A percentile compares a stretch with the other conserved stretches of the same genome.
phyloP scores from a whole-genome alignment of 768 basidiomycete genomes.

The Kwoniella bestiolae region DNA sequence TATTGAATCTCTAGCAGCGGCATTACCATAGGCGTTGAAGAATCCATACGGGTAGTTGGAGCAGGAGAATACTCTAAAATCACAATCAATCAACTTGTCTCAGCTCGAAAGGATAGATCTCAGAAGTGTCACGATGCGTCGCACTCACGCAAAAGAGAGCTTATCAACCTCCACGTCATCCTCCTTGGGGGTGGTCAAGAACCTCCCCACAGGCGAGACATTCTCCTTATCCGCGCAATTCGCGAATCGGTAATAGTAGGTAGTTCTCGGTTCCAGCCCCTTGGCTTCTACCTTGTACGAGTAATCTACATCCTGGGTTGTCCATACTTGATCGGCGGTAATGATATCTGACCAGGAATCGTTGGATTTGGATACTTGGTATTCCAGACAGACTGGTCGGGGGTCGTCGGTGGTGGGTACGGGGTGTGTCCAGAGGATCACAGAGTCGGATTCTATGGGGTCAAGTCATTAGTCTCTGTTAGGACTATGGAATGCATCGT shows the following conservation, averaged over 20 bases:
- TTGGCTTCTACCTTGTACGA: slow-evolving; percentile 68
- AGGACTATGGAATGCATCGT: no score
- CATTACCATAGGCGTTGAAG: slow-evolving; percentile 69
- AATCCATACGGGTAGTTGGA: slow-evolving; percentile 65
- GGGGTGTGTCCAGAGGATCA: slow-evolving; percentile 67
- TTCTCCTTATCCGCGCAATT: slow-evolving; percentile 63
- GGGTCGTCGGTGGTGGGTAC: slow-evolving; percentile 55
- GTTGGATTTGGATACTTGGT: slow-evolving; percentile 64
- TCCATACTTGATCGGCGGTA: slow-evolving; percentile 64
- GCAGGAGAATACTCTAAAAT: slow-evolving; percentile 67
- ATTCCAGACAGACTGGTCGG: slow-evolving; percentile 58
- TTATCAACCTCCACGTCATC: slow-evolving; percentile 60
- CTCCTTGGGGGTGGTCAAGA: slow-evolving; percentile 63
- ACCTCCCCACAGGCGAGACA: slow-evolving; percentile 63
- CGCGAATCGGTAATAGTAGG: slow-evolving; percentile 65
- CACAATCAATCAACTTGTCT: slow-evolving; percentile 18
- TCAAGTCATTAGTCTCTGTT: background rate
- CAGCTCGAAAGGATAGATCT: background rate
- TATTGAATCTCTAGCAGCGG: slow-evolving; percentile 63
- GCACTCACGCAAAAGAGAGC: slow-evolving; percentile 60
- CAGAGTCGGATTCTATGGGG: slow-evolving; percentile 56
- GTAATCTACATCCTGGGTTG: slow-evolving; percentile 65
- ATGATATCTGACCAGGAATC: slow-evolving; percentile 58
- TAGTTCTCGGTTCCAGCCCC: slow-evolving; percentile 62
- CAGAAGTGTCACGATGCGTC: slow-evolving; percentile 40